Percentiles rank a stretch among this genome's conserved stretches.
These are phyloP conservation scores for Stephanocyclus meneghinianus DNA, from an alignment of 352 stramenopile species.

Conservation along the genomic window DNA sequence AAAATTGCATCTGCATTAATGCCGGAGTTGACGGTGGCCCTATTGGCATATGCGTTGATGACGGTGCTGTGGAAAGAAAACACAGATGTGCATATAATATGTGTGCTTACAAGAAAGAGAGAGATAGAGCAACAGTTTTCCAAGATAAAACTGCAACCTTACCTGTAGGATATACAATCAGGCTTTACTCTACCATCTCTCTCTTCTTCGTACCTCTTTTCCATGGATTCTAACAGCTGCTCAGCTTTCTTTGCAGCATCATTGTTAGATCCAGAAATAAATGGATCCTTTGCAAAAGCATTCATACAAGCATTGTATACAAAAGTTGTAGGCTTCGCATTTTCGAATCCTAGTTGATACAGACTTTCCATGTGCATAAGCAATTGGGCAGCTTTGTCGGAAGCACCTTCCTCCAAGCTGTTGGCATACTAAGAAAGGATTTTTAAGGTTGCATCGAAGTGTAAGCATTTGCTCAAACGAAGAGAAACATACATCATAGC, in stretches of 20 bases:
- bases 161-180: constrained; percentile 53
- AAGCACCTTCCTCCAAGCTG: constrained; percentile 21
- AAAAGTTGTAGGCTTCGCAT: constrained; percentile 52
- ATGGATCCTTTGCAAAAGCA: constrained; percentile 51
- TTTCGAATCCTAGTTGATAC: constrained; percentile 45
- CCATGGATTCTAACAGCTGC: constrained; percentile 50
- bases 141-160: neutral
- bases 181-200: constrained; percentile 43
- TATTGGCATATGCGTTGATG: constrained; percentile 55
- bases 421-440: constrained; percentile 33
- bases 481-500: neutral
- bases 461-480: neutral
- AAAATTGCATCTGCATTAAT: constrained; percentile 35
- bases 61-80: constrained; percentile 35
- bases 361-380: constrained; percentile 52
- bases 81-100: neutral
- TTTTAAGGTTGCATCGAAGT: neutral
- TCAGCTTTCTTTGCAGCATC: constrained; percentile 35
- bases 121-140: neutral
- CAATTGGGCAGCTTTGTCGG: constrained; percentile 40
- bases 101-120: neutral
- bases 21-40: constrained; percentile 21
- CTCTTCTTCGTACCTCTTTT: constrained; percentile 42
- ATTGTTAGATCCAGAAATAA: neutral
- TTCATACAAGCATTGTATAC: constrained; percentile 62